Conservation (phyloP, 306 rosid species). For the Castanea sativa region DNA sequence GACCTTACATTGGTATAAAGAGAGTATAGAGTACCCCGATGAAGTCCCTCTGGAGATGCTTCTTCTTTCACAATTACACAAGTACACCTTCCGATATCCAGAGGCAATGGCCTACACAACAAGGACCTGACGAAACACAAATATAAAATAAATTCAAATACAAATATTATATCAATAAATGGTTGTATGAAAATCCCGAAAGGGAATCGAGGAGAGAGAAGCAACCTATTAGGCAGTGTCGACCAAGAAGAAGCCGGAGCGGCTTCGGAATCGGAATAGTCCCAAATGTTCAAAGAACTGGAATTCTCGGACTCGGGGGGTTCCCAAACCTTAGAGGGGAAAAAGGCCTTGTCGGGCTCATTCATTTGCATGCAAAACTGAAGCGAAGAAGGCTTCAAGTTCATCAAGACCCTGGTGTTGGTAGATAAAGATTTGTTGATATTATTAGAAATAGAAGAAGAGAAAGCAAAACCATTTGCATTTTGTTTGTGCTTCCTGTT, state of each 20-base stretch:
- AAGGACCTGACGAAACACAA: conserved; percentile 48
- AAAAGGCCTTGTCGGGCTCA: conserved; percentile 51
- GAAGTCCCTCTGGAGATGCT: conserved; percentile 42
- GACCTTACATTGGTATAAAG: conserved; percentile 71
- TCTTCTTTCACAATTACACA: conserved; percentile 87
- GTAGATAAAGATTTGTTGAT: conserved; percentile 59
- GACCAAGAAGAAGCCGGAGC: conserved; percentile 99
- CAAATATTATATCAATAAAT: neutral
- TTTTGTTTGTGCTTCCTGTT: neutral
- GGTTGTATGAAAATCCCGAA: neutral
- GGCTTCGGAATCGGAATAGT: conserved; percentile 81
- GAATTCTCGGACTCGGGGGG: conserved; percentile 43
- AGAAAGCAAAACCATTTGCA: conserved; percentile 32
- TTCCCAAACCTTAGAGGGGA: conserved; percentile 41
- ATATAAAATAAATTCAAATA: neutral
- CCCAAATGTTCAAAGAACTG: conserved; percentile 71
- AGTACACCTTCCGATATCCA: conserved; percentile 82
- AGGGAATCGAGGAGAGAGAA: neutral
- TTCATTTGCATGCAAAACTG: conserved; percentile 77
- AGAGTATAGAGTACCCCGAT: conserved; percentile 65
- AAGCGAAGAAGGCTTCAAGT: conserved; percentile 56
- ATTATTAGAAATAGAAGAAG: conserved; percentile 30
- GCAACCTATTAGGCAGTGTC: conserved; percentile 74
- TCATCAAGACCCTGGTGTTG: conserved; percentile 36
- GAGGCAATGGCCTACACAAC: conserved; percentile 78